These are phyloP conservation scores for Fusarium caatingaense DNA, from an alignment of 2,329 filamentous ascomycete species.

Conservation along the genomic window DNA sequence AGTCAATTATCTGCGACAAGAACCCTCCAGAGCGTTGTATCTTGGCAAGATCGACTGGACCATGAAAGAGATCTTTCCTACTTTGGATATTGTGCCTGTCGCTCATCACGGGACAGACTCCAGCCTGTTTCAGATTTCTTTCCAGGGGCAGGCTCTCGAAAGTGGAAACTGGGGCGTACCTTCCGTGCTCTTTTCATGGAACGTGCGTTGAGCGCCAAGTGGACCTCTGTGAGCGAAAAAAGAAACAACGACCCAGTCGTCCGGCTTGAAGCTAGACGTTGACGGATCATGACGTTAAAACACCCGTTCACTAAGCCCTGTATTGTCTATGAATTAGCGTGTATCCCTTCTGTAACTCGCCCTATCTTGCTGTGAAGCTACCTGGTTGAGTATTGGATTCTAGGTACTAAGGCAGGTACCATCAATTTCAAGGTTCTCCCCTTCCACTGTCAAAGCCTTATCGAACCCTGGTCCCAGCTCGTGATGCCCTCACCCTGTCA, in stretches of 20 bases:
- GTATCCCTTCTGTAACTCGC: neutral
- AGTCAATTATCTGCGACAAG: neutral
- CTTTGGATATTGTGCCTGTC: constrained; percentile 19
- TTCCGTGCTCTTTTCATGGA: neutral
- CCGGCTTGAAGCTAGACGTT: constrained; percentile 3
- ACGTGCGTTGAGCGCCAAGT: constrained; percentile 11
- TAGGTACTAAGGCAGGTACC: neutral
- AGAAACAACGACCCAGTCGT: constrained; percentile 26
- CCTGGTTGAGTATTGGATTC: neutral
- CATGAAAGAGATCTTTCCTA: constrained; percentile 24
- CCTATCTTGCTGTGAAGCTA: neutral
- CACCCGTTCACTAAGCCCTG: neutral
- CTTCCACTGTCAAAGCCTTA: constrained; percentile 12
- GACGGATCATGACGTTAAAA: constrained; percentile 25
- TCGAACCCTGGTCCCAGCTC: constrained; percentile 27
- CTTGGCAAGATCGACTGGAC: constrained; percentile 9
- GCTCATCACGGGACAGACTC: neutral
- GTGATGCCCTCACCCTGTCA: constrained; percentile 9
- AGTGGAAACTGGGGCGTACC: constrained; percentile 36
- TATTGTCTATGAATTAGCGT: neutral
- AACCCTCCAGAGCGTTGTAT: neutral
- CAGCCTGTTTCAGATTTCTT: constrained; percentile 39
- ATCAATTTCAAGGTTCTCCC: neutral
- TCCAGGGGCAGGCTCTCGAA: constrained; percentile 15
- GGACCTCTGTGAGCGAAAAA: constrained; percentile 16